A percentile compares a stretch with the other conserved stretches of the same genome.
phyloP scores from a whole-genome alignment of 2,329 filamentous ascomycete genomes.

The Penicillium sp. region DNA sequence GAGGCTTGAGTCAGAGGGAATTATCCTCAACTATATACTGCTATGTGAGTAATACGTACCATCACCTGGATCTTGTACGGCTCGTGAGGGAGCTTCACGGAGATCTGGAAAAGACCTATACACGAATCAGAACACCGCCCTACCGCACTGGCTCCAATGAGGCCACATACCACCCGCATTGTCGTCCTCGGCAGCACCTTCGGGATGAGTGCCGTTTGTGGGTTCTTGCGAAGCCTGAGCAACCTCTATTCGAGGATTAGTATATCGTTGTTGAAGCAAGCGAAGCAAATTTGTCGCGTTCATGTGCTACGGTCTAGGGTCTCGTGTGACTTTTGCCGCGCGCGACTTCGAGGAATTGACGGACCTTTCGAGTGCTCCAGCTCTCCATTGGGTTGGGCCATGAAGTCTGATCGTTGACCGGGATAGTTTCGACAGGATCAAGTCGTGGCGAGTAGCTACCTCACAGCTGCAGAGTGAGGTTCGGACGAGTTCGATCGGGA shows the following conservation, averaged over 20 bases:
- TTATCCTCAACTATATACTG: slow-evolving; percentile 8
- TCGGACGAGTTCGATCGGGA: slow-evolving; percentile 18
- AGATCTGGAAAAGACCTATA: slow-evolving; percentile 66
- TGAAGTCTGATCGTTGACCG: slow-evolving; percentile 27
- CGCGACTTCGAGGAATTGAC: slow-evolving; percentile 10
- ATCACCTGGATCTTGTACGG: slow-evolving; percentile 80
- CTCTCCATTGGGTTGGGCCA: slow-evolving; percentile 44
- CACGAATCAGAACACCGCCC: slow-evolving; percentile 14
- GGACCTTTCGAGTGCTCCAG: slow-evolving; percentile 44
- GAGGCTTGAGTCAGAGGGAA: slow-evolving; percentile 26
- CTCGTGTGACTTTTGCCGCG: slow-evolving; percentile 6
- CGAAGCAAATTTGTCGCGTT: slow-evolving; percentile 1
- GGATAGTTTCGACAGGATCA: slow-evolving; percentile 20
- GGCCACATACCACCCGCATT: slow-evolving; percentile 37
- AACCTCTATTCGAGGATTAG: slow-evolving; percentile 32
- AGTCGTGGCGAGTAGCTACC: slow-evolving; percentile 22
- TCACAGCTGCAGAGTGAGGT: slow-evolving; percentile 18
- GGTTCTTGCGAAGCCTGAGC: slow-evolving; percentile 32
- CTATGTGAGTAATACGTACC: slow-evolving; percentile 55
- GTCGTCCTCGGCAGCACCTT: slow-evolving; percentile 38
- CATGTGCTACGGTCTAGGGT: slow-evolving; percentile 10
- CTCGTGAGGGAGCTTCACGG: slow-evolving; percentile 78
- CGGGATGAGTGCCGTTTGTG: slow-evolving; percentile 37
- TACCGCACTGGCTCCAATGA: not conserved
- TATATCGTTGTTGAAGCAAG: not conserved